Conservation (phyloP, 441 rosid genomes). For the Pelargonium fulgidum region DNA sequence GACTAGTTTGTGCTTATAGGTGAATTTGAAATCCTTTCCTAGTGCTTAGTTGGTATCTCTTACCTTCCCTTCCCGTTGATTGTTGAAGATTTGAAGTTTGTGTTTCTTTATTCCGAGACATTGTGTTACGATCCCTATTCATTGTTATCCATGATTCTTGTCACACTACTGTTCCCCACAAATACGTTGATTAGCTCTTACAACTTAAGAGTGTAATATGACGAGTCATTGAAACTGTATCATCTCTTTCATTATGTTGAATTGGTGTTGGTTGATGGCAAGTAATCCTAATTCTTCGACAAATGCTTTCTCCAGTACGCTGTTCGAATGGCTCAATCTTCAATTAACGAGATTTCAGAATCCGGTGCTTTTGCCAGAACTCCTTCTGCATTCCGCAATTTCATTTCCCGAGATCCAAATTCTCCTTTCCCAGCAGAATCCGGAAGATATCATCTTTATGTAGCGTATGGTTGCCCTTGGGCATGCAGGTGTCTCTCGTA, state of each 20-base stretch:
- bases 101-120: too few species aligned
- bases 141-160: too few species aligned
- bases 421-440: slow-evolving; percentile 26
- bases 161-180: neutral
- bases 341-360: slow-evolving; percentile 25
- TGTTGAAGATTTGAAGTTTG: too few species aligned
- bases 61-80: too few species aligned
- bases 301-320: slow-evolving; percentile 2
- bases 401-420: slow-evolving; percentile 21
- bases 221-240: neutral
- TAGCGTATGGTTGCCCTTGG: slow-evolving; percentile 31
- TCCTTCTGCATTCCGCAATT: slow-evolving; percentile 23
- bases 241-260: neutral
- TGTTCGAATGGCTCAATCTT: slow-evolving; percentile 24
- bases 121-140: too few species aligned
- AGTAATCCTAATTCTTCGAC: neutral
- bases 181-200: neutral
- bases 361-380: slow-evolving; percentile 27
- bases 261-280: too few species aligned
- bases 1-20: too few species aligned
- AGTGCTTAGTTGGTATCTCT: too few species aligned
- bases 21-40: too few species aligned
- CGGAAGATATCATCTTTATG: slow-evolving; percentile 30
- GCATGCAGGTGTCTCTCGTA: slow-evolving; percentile 23
- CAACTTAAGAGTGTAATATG: neutral